Conservation (phyloP, 2,329 filamentous ascomycete genomes). For the Beauveria scarabaeidicola region DNA sequence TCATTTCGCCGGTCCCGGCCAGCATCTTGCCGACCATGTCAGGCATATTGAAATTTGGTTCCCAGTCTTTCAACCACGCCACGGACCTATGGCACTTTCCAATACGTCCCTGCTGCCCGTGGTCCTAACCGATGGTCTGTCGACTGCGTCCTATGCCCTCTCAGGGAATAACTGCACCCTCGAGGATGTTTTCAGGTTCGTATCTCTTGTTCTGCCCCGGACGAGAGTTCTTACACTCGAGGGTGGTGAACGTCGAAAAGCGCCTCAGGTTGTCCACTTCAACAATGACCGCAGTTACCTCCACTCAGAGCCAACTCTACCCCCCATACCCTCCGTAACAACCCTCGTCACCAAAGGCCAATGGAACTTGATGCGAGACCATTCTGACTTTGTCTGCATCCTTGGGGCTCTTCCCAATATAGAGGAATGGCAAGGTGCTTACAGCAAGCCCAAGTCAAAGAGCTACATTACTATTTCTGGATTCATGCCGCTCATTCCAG, state of each 20-base stretch:
- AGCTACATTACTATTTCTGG: constrained; percentile 62
- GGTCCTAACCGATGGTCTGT: constrained; percentile 46
- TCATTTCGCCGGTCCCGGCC: constrained; percentile 48
- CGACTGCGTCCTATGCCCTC: constrained; percentile 49
- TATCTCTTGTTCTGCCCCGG: constrained; percentile 49
- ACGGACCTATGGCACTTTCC: constrained; percentile 33
- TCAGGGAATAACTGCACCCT: constrained; percentile 60
- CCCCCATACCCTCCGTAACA: constrained; percentile 46
- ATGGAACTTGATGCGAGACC: constrained; percentile 64
- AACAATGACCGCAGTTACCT: constrained; percentile 12
- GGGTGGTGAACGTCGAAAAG: constrained; percentile 69
- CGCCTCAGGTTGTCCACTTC: constrained; percentile 50
- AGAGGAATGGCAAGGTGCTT: constrained; percentile 53
- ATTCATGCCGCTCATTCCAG: constrained; percentile 50
- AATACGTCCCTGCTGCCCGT: constrained; percentile 40
- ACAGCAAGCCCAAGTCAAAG: constrained; percentile 66
- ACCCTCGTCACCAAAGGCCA: constrained; percentile 67
- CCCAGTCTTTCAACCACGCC: constrained; percentile 58
- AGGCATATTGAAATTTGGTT: constrained; percentile 73
- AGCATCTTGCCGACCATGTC: constrained; percentile 54
- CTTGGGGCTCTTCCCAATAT: constrained; percentile 56
- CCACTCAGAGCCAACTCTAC: constrained; percentile 24
- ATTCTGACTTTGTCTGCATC: constrained; percentile 55
- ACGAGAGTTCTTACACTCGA: constrained; percentile 62
- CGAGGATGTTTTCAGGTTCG: constrained; percentile 59